Conservation (phyloP, 805 yeast genomes). For the Metschnikowia peoriensis region DNA sequence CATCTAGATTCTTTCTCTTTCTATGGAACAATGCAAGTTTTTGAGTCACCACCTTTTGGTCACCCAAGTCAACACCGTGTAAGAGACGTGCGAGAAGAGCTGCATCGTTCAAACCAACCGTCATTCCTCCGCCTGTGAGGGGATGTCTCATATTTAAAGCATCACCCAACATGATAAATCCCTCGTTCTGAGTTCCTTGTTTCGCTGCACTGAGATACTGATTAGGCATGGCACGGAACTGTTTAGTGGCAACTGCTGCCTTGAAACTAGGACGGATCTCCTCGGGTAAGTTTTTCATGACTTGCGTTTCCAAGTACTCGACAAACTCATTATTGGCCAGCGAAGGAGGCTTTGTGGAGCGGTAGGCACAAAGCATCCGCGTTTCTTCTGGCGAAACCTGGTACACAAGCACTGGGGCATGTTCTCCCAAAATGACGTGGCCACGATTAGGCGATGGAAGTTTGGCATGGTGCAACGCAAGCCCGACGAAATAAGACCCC, state of each 20-base stretch:
- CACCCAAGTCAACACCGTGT: conserved; percentile 52
- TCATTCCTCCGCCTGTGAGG: conserved; percentile 98
- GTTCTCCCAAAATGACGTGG: conserved; percentile 83
- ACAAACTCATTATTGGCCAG: conserved; percentile 53
- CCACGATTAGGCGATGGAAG: conserved; percentile 78
- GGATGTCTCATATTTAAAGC: conserved; percentile 98
- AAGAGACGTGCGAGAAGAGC: conserved; percentile 64
- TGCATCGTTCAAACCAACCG: conserved; percentile 90
- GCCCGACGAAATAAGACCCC: conserved; percentile 84
- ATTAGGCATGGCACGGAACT: conserved; percentile 88
- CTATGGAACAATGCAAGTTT: conserved; percentile 67
- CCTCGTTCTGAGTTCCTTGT: conserved; percentile 56
- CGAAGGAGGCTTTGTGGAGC: conserved; percentile 72
- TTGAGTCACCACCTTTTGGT: conserved; percentile 54
- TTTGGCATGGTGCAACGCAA: conserved; percentile 70
- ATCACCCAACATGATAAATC: conserved; percentile 84
- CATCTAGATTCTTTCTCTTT: conserved; percentile 73
- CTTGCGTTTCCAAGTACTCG: conserved; percentile 56
- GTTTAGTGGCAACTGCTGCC: conserved; percentile 52
- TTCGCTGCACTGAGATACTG: conserved; percentile 79
- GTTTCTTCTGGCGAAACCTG: conserved; percentile 83
- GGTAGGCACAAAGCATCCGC: conserved; percentile 84
- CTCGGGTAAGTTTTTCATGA: conserved; percentile 68
- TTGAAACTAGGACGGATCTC: conserved; percentile 63
- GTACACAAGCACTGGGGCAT: conserved; percentile 85